Conservation (phyloP, 257 asterid genomes). For the Primulina huaijiensis region DNA sequence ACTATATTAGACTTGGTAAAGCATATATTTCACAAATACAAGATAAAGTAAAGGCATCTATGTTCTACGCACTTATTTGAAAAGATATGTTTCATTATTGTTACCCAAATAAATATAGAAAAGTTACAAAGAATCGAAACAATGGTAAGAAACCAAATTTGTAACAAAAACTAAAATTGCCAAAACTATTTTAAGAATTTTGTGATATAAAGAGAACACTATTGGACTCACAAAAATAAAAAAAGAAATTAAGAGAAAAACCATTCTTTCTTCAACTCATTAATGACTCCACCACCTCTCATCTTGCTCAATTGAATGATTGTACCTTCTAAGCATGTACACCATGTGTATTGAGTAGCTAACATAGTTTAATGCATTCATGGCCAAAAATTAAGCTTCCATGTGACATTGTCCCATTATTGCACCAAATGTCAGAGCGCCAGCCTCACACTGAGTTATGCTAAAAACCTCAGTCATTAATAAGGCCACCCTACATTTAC, state of each 20-base stretch:
- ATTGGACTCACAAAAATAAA: background rate
- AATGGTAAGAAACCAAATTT: conserved; percentile 26
- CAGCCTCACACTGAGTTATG: conserved; percentile 31
- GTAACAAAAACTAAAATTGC: conserved; percentile 19
- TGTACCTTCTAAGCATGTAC: conserved; percentile 36
- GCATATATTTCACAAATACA: too few species aligned
- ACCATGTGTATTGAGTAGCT: conserved; percentile 21
- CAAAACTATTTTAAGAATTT: conserved; percentile 27
- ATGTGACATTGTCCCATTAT: conserved; percentile 31
- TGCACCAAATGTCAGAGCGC: conserved; percentile 17
- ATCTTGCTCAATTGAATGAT: conserved; percentile 30
- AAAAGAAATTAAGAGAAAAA: background rate
- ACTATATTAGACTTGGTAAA: background rate
- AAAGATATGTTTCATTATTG: background rate
- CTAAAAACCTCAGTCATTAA: conserved; percentile 28
- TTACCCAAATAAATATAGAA: background rate
- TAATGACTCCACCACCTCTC: conserved; percentile 13
- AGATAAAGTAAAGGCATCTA: background rate
- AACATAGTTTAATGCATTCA: conserved; percentile 18
- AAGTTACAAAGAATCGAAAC: conserved; percentile 44
- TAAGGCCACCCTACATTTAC: conserved; percentile 29
- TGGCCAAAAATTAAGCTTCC: conserved; percentile 27
- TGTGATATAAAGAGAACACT: conserved; percentile 7
- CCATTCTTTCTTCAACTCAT: conserved; percentile 13
- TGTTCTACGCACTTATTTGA: background rate